These are phyloP conservation scores for Naganishia liquefaciens DNA, from an alignment of 1,284 basidiomycete species.

Conservation along the genomic window DNA sequence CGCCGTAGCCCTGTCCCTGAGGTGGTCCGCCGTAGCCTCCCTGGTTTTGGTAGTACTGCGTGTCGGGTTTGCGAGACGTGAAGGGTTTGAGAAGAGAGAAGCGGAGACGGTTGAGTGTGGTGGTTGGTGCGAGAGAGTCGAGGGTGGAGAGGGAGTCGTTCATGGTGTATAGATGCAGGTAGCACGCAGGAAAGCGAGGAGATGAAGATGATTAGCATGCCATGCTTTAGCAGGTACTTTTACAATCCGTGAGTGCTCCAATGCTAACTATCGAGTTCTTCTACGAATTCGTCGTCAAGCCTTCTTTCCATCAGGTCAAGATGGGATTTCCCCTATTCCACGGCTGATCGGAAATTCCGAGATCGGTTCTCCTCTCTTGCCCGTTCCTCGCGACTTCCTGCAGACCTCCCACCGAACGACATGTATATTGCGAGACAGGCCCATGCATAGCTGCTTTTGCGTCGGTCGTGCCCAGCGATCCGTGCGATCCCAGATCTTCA, in stretches of 20 bases:
- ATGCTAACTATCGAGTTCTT: not conserved
- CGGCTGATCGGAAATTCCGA: too few species aligned
- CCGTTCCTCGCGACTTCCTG: too few species aligned
- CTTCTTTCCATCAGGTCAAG: not conserved
- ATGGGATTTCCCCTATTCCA: too few species aligned
- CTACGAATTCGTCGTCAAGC: not conserved
- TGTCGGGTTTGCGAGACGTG: too few species aligned
- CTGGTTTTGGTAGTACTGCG: slow-evolving; percentile 26
- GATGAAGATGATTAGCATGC: slow-evolving; percentile 1
- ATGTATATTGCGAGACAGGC: too few species aligned
- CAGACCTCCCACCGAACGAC: too few species aligned
- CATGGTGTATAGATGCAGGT: not conserved
- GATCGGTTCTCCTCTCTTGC: not conserved
- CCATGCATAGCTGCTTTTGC: not conserved
- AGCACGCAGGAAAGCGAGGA: not conserved
- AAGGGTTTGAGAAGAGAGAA: not conserved
- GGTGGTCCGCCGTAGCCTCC: slow-evolving; percentile 7
- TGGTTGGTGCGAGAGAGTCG: slow-evolving; percentile 3
- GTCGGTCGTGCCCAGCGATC: not conserved
- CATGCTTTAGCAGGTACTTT: too few species aligned
- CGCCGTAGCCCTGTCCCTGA: too few species aligned
- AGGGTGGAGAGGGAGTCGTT: slow-evolving; percentile 15
- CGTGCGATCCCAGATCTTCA: not conserved
- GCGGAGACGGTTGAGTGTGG: not conserved
- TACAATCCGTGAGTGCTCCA: too few species aligned